phyloP scores from a whole-genome alignment of 352 stramenopile species.

The Globisporangium mamillatum region DNA sequence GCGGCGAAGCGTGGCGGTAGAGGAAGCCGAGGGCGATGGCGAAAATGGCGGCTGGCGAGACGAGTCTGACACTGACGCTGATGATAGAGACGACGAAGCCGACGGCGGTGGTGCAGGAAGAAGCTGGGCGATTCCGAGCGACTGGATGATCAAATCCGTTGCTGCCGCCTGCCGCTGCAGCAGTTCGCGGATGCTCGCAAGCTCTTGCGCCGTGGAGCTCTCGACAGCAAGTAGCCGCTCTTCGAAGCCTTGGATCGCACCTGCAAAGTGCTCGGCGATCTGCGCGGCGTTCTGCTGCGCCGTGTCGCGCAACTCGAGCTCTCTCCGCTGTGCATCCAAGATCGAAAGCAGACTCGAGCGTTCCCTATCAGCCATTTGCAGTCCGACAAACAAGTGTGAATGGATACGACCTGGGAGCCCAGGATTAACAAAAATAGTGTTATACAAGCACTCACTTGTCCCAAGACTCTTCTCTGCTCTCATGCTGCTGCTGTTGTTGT shows the following conservation, averaged over 20 bases:
- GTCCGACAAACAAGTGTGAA: background rate
- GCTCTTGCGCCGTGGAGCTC: conserved; percentile 33
- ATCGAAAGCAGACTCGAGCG: conserved; percentile 49
- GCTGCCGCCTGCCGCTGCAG: conserved; percentile 38
- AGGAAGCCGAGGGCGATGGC: background rate
- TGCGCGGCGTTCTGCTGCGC: conserved; percentile 50
- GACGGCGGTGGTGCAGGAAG: background rate
- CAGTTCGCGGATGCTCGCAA: conserved; percentile 42
- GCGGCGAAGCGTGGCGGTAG: background rate
- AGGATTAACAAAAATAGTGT: background rate
- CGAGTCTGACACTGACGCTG: background rate
- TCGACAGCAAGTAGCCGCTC: conserved; percentile 53
- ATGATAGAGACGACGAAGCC: background rate
- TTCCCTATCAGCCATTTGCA: conserved; percentile 30
- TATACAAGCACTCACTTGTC: conserved; percentile 28
- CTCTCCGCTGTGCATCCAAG: conserved; percentile 58
- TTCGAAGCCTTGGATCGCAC: conserved; percentile 52
- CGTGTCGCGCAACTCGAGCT: conserved; percentile 51
- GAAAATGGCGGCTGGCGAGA: background rate
- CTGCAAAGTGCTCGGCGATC: conserved; percentile 55
- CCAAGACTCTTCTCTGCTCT: conserved; percentile 34
- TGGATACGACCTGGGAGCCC: background rate
- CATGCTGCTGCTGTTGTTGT: conserved; percentile 12
- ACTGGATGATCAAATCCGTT: conserved; percentile 53
- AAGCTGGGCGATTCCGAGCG: conserved; percentile 34